These are phyloP conservation scores for Lasiodiplodia sp. DNA, from an alignment of 2,329 filamentous ascomycete genomes.

Conservation along the genomic window DNA sequence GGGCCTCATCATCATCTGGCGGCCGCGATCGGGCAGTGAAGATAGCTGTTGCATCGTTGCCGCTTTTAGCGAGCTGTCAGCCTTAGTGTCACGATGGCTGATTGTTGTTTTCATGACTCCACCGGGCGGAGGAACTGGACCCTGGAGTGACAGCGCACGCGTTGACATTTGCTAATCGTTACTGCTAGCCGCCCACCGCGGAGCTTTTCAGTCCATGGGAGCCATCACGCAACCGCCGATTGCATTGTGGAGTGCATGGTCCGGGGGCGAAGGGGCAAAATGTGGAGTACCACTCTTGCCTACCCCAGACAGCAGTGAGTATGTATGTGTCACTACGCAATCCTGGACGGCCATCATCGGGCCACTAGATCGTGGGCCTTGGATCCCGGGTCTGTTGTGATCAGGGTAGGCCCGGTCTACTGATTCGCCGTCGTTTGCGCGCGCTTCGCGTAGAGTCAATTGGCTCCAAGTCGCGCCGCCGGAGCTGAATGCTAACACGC, in stretches of 20 bases:
- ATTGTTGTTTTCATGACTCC: neutral
- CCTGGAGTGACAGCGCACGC: neutral
- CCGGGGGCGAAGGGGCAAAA: neutral
- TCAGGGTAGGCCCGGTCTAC: neutral
- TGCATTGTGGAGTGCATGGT: constrained; percentile 19
- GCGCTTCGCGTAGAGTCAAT: neutral
- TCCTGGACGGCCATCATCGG: constrained; percentile 13
- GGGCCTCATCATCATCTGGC: neutral
- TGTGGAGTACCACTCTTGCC: constrained; percentile 8
- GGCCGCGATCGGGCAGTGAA: neutral
- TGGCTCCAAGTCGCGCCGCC: neutral
- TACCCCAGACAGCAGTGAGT: constrained; percentile 2
- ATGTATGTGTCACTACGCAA: neutral
- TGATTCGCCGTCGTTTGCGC: neutral
- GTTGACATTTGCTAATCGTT: neutral
- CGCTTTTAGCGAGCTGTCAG: neutral
- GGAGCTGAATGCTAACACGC: neutral
- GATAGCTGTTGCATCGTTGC: neutral
- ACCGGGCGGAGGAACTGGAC: neutral
- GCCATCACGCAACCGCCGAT: neutral
- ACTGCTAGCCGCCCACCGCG: neutral
- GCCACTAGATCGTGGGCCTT: neutral
- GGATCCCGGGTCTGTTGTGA: neutral
- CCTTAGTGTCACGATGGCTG: neutral
- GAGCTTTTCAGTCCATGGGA: neutral